Conservation (phyloP, 1,284 basidiomycete species). For the Psilocybe mexicana region DNA sequence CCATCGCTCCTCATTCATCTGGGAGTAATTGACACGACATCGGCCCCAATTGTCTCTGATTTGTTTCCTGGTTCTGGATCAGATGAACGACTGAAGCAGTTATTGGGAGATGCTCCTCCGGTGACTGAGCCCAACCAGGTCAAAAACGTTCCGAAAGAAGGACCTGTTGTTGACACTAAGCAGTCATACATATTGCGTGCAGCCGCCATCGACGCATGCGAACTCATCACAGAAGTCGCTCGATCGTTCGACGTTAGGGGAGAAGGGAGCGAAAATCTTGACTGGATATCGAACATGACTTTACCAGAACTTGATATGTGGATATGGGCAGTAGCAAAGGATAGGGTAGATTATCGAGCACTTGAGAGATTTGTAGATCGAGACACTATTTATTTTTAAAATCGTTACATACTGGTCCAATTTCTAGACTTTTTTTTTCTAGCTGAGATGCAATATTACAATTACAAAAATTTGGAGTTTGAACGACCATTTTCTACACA, state of each 20-base stretch:
- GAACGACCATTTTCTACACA: background rate
- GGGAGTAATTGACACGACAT: constrained; percentile 69
- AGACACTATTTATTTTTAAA: constrained; percentile 65
- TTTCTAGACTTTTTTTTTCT: too few species aligned
- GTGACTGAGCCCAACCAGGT: background rate
- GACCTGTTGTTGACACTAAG: constrained; percentile 57
- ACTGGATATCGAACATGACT: constrained; percentile 59
- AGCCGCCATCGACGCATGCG: constrained; percentile 76
- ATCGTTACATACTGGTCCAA: background rate
- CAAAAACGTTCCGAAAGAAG: constrained; percentile 49
- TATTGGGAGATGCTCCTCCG: constrained; percentile 36
- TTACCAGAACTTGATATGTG: constrained; percentile 69
- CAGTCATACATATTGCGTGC: constrained; percentile 81
- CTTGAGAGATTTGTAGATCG: constrained; percentile 64
- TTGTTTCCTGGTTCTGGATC: constrained; percentile 49
- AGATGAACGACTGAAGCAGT: constrained; percentile 35
- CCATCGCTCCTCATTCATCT: constrained; percentile 82
- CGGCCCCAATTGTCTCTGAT: constrained; percentile 39
- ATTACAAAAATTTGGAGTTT: background rate
- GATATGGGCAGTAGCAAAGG: constrained; percentile 78
- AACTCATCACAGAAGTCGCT: constrained; percentile 60
- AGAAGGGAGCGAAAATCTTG: constrained; percentile 20
- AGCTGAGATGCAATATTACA: background rate
- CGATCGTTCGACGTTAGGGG: constrained; percentile 38
- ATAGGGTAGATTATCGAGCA: constrained; percentile 64